phyloP scores from a whole-genome alignment of 2,329 filamentous ascomycete species.

The Aspergillus sp. region DNA sequence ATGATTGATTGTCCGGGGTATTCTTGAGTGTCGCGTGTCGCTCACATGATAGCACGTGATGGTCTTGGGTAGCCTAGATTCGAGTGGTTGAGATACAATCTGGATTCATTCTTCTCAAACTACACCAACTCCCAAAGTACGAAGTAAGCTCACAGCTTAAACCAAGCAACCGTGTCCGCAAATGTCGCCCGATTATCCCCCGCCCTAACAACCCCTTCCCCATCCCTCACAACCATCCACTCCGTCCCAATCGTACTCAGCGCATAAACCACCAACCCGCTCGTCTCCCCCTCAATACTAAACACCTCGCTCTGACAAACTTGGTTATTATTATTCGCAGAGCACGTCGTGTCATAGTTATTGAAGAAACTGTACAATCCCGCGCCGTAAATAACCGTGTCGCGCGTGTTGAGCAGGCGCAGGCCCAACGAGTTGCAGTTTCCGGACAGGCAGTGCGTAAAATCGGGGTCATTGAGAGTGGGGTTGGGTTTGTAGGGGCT shows the following conservation, averaged over 20 bases:
- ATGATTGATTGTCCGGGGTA: too few relatives aligned
- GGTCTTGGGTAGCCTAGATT: too few relatives aligned
- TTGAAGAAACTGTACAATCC: constrained; percentile 52
- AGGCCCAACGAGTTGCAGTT: constrained; percentile 44
- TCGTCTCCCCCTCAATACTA: constrained; percentile 37
- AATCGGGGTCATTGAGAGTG: constrained; percentile 30
- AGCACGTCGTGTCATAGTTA: constrained; percentile 44
- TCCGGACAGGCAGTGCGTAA: constrained; percentile 22
- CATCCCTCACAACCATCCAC: constrained; percentile 42
- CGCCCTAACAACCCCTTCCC: constrained; percentile 36
- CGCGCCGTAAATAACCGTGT: constrained; percentile 45
- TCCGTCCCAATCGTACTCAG: constrained; percentile 43
- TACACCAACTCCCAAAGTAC: too few relatives aligned
- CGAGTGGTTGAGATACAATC: too few relatives aligned
- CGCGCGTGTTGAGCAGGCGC: constrained; percentile 39
- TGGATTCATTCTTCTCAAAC: too few relatives aligned
- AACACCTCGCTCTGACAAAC: constrained; percentile 47
- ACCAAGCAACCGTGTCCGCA: constrained; percentile 38
- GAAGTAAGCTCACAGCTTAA: constrained; percentile 16
- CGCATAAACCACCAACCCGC: constrained; percentile 36
- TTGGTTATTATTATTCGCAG: constrained; percentile 30
- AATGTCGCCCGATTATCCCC: constrained; percentile 44
- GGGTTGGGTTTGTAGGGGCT: constrained; percentile 25
- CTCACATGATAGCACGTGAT: too few relatives aligned
- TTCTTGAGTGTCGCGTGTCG: too few relatives aligned